phyloP scores from a whole-genome alignment of 73 alveolate genomes.

The Paramecium sexaurelia region DNA sequence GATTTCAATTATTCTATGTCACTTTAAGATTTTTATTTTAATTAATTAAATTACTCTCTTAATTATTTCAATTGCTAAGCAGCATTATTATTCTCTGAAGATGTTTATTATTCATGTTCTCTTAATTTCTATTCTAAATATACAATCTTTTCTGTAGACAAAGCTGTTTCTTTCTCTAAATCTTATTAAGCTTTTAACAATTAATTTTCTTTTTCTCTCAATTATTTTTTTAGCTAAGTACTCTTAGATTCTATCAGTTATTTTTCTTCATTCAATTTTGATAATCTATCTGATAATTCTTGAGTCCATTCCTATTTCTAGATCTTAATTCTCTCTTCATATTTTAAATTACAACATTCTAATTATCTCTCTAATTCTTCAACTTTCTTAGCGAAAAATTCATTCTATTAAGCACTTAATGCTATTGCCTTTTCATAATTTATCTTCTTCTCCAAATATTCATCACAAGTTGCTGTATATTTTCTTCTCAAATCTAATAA shows the following conservation, averaged over 20 bases:
- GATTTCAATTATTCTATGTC: conserved; percentile 59
- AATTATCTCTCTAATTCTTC: conserved; percentile 44
- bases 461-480: conserved; percentile 41
- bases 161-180: conserved; percentile 19
- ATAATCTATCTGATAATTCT: conserved; percentile 28
- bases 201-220: conserved; percentile 37
- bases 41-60: neutral
- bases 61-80: neutral
- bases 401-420: conserved; percentile 36
- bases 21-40: neutral
- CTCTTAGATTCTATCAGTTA: neutral
- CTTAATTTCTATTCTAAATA: conserved; percentile 25
- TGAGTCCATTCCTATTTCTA: conserved; percentile 41
- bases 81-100: neutral
- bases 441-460: conserved; percentile 37
- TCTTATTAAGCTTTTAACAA: conserved; percentile 1
- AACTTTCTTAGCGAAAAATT: conserved; percentile 23
- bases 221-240: neutral
- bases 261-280: conserved; percentile 43
- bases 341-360: neutral
- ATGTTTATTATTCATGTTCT: conserved; percentile 42
- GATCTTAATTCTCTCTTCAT: conserved; percentile 30
- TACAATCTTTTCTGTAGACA: conserved; percentile 26
- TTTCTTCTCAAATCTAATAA: neutral
- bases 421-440: conserved; percentile 52